Evolutionary conservation across 306 rosid species (phyloP).

Genomic region (Comarum palustre): DNA sequence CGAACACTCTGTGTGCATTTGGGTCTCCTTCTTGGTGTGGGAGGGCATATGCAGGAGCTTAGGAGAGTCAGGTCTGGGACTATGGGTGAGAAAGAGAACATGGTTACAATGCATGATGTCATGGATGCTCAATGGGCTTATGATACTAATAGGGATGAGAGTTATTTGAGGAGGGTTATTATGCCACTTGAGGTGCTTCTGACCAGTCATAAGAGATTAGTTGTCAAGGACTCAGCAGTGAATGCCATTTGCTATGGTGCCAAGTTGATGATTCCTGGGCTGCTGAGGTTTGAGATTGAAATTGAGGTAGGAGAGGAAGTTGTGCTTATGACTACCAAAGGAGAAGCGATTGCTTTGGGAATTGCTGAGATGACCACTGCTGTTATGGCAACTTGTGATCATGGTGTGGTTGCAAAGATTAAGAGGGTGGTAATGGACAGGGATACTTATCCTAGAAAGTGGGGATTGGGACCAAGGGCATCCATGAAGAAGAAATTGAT

Average conservation of each 20-base stretch:
- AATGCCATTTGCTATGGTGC: constrained; percentile 90
- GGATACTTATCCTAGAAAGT: constrained; percentile 80
- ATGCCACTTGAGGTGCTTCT: constrained; percentile 73
- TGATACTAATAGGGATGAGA: constrained; percentile 66
- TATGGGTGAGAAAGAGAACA: constrained; percentile 80
- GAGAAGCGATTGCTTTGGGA: constrained; percentile 79
- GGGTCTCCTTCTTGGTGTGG: constrained; percentile 83
- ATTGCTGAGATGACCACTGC: constrained; percentile 89
- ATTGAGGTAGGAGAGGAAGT: constrained; percentile 76
- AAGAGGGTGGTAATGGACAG: constrained; percentile 91
- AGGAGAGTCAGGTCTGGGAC: constrained; percentile 82
- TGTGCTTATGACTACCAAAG: constrained; percentile 81
- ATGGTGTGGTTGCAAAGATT: constrained; percentile 77
- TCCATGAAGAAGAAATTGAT: constrained; percentile 74
- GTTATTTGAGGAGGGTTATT: constrained; percentile 69
- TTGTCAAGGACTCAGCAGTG: constrained; percentile 82
- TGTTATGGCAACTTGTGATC: constrained; percentile 87
- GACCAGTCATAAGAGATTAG: constrained; percentile 76
- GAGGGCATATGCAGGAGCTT: constrained; percentile 85
- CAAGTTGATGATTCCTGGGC: constrained; percentile 79
- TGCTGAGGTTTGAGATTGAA: constrained; percentile 75
- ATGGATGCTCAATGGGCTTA: constrained; percentile 81
- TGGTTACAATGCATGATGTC: constrained; percentile 89
- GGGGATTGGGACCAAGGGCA: constrained; percentile 84
- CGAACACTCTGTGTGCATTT: constrained; percentile 81